Percentiles rank a stretch among this genome's conserved stretches.
These are phyloP conservation scores for Luvunga scandens DNA, from an alignment of 345 rosid genomes.

Conservation along the genomic window DNA sequence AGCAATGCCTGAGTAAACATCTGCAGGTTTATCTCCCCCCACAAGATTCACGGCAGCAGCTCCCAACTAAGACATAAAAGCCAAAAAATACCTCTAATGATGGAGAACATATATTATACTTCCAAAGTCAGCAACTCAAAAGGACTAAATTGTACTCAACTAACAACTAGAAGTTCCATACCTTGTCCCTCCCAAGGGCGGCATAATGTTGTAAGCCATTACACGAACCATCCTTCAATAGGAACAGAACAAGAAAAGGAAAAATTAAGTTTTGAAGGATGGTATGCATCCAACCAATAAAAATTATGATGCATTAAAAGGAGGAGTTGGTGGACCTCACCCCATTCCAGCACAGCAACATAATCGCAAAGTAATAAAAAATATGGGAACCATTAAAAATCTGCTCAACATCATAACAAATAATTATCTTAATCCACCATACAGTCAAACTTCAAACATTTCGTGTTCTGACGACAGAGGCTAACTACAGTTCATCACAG, in stretches of 20 bases:
- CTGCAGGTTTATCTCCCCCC: slow-evolving; percentile 87
- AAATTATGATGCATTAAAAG: background rate
- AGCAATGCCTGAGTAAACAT: slow-evolving; percentile 94
- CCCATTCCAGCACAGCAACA: background rate
- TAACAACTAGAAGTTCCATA: slow-evolving; percentile 24
- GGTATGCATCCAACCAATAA: background rate
- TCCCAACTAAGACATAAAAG: slow-evolving; percentile 63
- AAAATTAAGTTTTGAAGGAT: background rate
- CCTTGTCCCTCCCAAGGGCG: slow-evolving; percentile 99
- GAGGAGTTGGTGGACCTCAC: background rate
- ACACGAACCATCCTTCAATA: slow-evolving; percentile 95
- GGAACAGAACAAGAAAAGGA: slow-evolving; percentile 22
- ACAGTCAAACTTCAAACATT: background rate
- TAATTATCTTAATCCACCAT: background rate
- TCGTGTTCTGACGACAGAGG: background rate
- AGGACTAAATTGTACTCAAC: background rate
- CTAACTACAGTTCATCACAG: background rate
- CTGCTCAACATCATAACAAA: background rate
- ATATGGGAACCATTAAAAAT: background rate
- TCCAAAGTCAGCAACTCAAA: background rate
- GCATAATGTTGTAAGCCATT: slow-evolving; percentile 99
- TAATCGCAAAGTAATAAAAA: background rate
- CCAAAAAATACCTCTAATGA: slow-evolving; percentile 1
- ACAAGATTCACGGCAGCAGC: slow-evolving; percentile 98
- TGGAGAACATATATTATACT: background rate